phyloP scores from a whole-genome alignment of 2,329 filamentous ascomycete species.

The Botrytis sinoallii region DNA sequence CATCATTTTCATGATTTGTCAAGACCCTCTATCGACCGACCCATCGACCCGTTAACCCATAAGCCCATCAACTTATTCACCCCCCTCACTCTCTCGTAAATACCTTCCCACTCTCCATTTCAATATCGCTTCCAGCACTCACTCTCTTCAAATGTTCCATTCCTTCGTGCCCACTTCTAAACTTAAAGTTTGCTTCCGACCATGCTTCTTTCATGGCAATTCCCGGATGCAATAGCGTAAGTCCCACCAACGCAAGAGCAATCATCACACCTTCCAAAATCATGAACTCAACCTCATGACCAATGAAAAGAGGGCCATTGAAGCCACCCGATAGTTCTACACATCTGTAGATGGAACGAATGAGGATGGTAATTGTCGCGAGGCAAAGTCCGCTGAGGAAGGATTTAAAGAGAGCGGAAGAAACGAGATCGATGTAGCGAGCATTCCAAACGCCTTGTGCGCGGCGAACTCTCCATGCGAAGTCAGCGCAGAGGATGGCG shows the following conservation, averaged over 20 bases:
- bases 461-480: constrained; percentile 23
- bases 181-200: constrained; percentile 25
- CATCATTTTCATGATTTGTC: neutral
- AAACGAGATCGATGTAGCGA: constrained; percentile 25
- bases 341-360: constrained; percentile 56
- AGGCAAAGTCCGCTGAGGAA: constrained; percentile 50
- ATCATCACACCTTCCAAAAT: constrained; percentile 48
- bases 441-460: constrained; percentile 24
- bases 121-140: neutral
- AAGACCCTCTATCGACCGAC: too few relatives aligned
- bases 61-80: neutral
- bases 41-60: too few relatives aligned
- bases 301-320: constrained; percentile 48
- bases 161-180: constrained; percentile 19
- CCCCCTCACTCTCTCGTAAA: neutral
- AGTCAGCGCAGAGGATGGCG: constrained; percentile 23
- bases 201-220: constrained; percentile 26
- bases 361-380: constrained; percentile 54
- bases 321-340: constrained; percentile 57
- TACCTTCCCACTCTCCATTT: neutral
- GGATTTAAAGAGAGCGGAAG: constrained; percentile 34
- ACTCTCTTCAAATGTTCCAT: neutral
- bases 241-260: constrained; percentile 42
- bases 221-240: constrained; percentile 47
- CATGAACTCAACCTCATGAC: constrained; percentile 46